These are phyloP conservation scores for Pichia paraexigua DNA, from an alignment of 805 yeast genomes.

Conservation along the genomic window DNA sequence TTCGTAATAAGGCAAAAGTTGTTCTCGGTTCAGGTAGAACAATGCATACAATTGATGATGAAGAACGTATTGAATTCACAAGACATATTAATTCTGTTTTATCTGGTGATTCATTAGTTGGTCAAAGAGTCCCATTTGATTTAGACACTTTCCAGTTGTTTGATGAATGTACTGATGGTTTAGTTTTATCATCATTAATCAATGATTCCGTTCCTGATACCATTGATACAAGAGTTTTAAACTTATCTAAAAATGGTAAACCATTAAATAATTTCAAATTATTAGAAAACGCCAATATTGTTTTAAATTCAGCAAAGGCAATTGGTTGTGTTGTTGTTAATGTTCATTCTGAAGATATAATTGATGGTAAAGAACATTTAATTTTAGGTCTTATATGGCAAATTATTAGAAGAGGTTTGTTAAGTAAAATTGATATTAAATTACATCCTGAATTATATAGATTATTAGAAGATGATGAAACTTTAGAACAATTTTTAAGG, in stretches of 20 bases:
- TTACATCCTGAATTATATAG: constrained; percentile 95
- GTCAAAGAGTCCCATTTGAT: constrained; percentile 81
- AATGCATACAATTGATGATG: constrained; percentile 94
- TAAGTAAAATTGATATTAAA: constrained; percentile 92
- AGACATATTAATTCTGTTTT: constrained; percentile 90
- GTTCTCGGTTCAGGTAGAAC: constrained; percentile 80
- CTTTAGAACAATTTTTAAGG: constrained; percentile 91
- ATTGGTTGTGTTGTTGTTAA: constrained; percentile 98
- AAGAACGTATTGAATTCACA: constrained; percentile 92
- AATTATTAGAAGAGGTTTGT: constrained; percentile 90
- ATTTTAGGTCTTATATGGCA: constrained; percentile 94
- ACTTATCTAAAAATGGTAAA: constrained; percentile 76
- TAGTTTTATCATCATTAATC: constrained; percentile 84
- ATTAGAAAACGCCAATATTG: constrained; percentile 95
- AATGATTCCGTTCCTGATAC: constrained; percentile 98
- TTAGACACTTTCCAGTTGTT: constrained; percentile 91
- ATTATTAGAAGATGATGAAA: constrained; percentile 90
- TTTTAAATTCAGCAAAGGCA: constrained; percentile 96
- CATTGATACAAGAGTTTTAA: constrained; percentile 94
- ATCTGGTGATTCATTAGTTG: constrained; percentile 81
- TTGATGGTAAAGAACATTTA: constrained; percentile 90
- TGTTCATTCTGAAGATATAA: constrained; percentile 89
- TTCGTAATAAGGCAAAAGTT: constrained; percentile 57
- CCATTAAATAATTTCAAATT: constrained; percentile 87
- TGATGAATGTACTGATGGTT: constrained; percentile 94